Evolutionary conservation across 768 basidiomycete species (phyloP), one percentile per base, ranked within the genome.

Genomic region (Cystofilobasidium capitatum): DNA sequence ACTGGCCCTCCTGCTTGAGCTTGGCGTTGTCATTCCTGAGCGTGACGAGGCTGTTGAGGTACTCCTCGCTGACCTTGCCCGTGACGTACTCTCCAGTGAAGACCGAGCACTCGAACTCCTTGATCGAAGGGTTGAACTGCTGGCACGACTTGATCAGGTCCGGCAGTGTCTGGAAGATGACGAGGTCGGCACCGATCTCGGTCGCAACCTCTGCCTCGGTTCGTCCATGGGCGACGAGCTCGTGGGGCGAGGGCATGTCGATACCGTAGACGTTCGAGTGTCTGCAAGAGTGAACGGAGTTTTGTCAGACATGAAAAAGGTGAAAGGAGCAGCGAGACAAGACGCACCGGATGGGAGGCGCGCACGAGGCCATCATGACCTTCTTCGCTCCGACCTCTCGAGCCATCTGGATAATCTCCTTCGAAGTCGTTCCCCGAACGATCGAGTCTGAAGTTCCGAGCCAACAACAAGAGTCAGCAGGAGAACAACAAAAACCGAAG

Each of bases 371-470:
- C 55, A 98, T 86, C 70, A 97, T 87, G 73, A 99, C 91, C 72
- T 88, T 89, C 77, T 88, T 91, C 22, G 96, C 94, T 20, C 96
- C 96, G 20, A 96, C 96, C 74, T 99, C 96, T 75, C 93, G 93
- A 24, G 94, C 96, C 93, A 99, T 98, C 76, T 97, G 93, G 31
- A 99, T 84, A 70, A 99, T 99, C 76, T 99, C 96, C 75, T 90
- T 94, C 17, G 94, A 98, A 0, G 96, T 99, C 0, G 96, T 99
- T 7, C 96, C 96, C 31, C 96, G 86, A 26, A 99, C 96, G 72
- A 99, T 99, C 0, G 96, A 98, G 78, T 99, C 94, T 96, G 16
- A 40, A 49, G 24, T 16, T 42, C 6, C 40, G 57, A 31, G 4
- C 14, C n/a, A 40, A 26, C 29, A 24, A 12, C 39, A 44, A 20